Evolutionary conservation across 2,329 filamentous ascomycete species (phyloP).

Genomic region (Apiospora aurea): DNA sequence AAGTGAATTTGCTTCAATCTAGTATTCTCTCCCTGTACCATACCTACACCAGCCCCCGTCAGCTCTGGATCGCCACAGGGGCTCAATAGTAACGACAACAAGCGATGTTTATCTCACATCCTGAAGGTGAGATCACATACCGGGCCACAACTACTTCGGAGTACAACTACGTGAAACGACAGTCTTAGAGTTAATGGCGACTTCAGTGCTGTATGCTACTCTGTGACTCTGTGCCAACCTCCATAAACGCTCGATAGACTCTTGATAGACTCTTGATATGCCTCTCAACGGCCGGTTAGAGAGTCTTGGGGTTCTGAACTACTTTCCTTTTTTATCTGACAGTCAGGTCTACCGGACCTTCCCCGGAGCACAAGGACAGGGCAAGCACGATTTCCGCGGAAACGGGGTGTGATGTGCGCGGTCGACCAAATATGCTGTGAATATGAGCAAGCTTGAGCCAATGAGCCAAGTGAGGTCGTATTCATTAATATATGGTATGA

Average conservation of each 20-base stretch:
- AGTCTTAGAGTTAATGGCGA: neutral
- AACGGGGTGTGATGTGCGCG: neutral
- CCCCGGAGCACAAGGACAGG: neutral
- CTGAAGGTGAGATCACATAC: neutral
- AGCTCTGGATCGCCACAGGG: neutral
- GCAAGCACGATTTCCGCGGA: neutral
- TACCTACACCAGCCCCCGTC: neutral
- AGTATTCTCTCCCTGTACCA: neutral
- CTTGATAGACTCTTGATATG: neutral
- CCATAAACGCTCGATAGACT: neutral
- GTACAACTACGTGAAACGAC: neutral
- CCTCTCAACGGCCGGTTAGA: neutral
- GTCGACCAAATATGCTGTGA: neutral
- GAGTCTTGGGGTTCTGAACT: neutral
- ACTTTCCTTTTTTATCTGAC: no score
- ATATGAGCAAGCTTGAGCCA: neutral
- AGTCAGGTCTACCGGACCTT: neutral
- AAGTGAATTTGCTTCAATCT: slow-evolving; percentile 27
- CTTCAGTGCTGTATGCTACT: no score
- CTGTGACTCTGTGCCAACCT: neutral
- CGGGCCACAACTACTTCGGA: no score
- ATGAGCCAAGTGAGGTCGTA: neutral
- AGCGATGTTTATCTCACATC: neutral
- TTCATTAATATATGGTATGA: neutral
- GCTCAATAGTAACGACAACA: neutral